Evolutionary conservation across 2,329 filamentous ascomycete genomes (phyloP), one percentile per base, ranked within the genome.

Genomic region (Cercospora sesami): DNA sequence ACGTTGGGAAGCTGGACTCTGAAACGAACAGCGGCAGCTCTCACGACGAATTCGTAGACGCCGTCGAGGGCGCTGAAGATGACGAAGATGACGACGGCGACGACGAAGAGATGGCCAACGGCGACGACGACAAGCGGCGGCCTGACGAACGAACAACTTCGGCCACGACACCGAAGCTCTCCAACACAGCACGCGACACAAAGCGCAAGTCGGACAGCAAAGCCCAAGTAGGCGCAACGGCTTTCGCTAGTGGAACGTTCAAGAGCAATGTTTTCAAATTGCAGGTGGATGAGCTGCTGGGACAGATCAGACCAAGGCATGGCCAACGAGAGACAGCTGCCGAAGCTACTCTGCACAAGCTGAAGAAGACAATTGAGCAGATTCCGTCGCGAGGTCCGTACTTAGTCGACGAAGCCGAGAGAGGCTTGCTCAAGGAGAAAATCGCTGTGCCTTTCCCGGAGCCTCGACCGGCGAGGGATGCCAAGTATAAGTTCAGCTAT

Each of bases 371-470:
- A 18, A 86, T 90, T 71, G 87, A 90, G 78, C 78, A 80, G 18
- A 82, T 90, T 39, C 83, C 86, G 14, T 80, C 83, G 58, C 81
- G 81, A 62, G 80, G 81, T 16, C 78, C 86, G 26, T 79, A 85
- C 59, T 74, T 81, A 33, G 85, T 95, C 63, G 73, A 80, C 36
- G 88, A 95, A 73, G 93, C 92, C 0, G 83, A 89, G 76, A 87
- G 86, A 69, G 86, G 92, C 23, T 75, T 89, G 74, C 87, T 91
- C 73, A 90, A 89, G 78, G 84, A 89, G 75, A 87, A 87, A 60
- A 85, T 96, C 67, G 80, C 83, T n/a, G 86, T 97, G 59, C 95
- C 95, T 0, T 97, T 93, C 76, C 93, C 94, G 16, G 85, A 90
- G n/a, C 93, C 93, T 18, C 88, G 85, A 61, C 94, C 94, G 1